Percentiles rank a stretch among this genome's conserved stretches.
Conservation (phyloP, 805 yeast species). For the Starmerella riodocensis region DNA sequence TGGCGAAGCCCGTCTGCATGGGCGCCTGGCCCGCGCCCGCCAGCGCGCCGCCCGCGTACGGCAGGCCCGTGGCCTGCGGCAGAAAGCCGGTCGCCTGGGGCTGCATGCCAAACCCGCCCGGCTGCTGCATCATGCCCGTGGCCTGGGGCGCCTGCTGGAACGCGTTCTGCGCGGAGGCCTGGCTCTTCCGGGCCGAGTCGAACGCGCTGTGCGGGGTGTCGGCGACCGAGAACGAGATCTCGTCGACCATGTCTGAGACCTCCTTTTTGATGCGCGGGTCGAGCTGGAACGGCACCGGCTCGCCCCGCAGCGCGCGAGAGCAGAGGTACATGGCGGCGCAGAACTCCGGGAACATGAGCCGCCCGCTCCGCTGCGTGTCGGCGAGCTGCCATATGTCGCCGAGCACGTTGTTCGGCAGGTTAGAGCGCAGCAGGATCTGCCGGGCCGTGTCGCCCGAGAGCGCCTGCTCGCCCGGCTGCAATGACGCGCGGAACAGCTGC, state of each 20-base stretch:
- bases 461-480: slow-evolving; percentile 48
- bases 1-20: slow-evolving; percentile 10
- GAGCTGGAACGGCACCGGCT: slow-evolving; percentile 55
- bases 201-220: slow-evolving; percentile 27
- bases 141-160: slow-evolving; percentile 9
- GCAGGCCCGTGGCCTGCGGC: slow-evolving; percentile 29
- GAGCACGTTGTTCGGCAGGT: slow-evolving; percentile 56
- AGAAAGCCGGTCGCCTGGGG: slow-evolving; percentile 29
- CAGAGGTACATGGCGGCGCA: slow-evolving; percentile 84
- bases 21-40: slow-evolving; percentile 3
- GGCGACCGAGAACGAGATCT: slow-evolving; percentile 66
- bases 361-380: slow-evolving; percentile 80
- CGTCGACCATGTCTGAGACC: slow-evolving; percentile 79
- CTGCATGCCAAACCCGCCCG: slow-evolving; percentile 17
- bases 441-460: slow-evolving; percentile 49
- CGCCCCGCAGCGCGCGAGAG: slow-evolving; percentile 63
- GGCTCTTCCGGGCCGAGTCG: slow-evolving; percentile 1
- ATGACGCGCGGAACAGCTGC: slow-evolving; percentile 66
- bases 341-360: slow-evolving; percentile 82
- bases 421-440: slow-evolving; percentile 65
- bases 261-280: slow-evolving; percentile 68
- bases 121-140: slow-evolving; percentile 5
- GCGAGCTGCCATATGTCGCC: slow-evolving; percentile 84
- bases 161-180: slow-evolving; percentile 6
- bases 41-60: slow-evolving; percentile 4